Base-by-base conservation (phyloP, 2,329 filamentous ascomycete genomes). In the Phaeosphaeria sp. region DNA sequence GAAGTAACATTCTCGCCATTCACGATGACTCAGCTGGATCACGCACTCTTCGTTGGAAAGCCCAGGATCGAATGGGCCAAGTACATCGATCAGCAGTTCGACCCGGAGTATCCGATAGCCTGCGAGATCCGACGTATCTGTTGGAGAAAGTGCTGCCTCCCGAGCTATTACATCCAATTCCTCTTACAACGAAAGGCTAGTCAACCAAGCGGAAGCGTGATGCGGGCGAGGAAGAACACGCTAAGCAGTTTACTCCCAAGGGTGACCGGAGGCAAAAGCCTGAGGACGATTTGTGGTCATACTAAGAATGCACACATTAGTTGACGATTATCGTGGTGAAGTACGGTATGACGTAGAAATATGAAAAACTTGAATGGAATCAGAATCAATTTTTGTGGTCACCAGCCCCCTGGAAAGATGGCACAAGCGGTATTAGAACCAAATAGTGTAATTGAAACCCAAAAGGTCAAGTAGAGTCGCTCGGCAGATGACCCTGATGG, bases 1-100 rank as follows among this genome's bases (percentile, higher is more conserved):
- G 78, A 76, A 42, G 63, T 80, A 39, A 72, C 64, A 3, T 79
- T 78, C 56, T 68, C 67, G 3, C 74, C 78, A 1, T 66, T 72
- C n/a, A 56, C 56, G 2, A 50, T 77, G 4, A 69, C 72, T 3
- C 48, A 46, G 5, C 53, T 73, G 41, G 69, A 66, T 53, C 44
- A 46, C 15, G 13, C 54, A 20, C 64, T 67, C 15, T 66, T 69
- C 30, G 68, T 61, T n/a, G 49, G 39, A 2, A 27, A 22, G 22
- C 22, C 17, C 17, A 15, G 13, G 6, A 18, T 23, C 9, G 21
- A 46, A 46, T 52, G 50, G 42, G 11, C 11, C 25, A 39, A 21
- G 10, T 11, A 21, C 11, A 17, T 2, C 15, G 18, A 46, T 4
- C 10, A 23, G 15, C 15, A 17, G 11, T 53, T 46, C 30, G 25